Evolutionary conservation across 129 eudicot species (phyloP).

Genomic region (Gnaphalium uliginosum): DNA sequence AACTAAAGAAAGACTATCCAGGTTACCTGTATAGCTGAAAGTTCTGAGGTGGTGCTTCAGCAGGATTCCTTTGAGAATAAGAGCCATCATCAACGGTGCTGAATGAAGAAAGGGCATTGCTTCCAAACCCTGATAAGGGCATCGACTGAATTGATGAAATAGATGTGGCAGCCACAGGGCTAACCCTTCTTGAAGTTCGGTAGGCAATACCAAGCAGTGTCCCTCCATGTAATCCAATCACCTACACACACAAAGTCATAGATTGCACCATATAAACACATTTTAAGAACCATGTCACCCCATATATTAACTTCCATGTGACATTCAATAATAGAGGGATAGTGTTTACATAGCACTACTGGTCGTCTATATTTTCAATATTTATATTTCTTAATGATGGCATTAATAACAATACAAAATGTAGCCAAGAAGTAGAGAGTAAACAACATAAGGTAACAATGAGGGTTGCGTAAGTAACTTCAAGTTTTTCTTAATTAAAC

Average conservation of each 20-base stretch:
- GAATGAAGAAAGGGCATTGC: conserved; percentile 67
- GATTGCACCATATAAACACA: background rate
- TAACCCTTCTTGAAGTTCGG: conserved; percentile 80
- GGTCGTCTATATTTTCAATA: background rate
- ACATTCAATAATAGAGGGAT: background rate
- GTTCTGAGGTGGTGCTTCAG: conserved; percentile 83
- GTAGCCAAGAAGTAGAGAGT: background rate
- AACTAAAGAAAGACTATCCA: conserved; percentile 1
- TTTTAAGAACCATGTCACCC: background rate
- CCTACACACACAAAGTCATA: conserved; percentile 36
- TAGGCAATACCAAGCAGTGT: conserved; percentile 90
- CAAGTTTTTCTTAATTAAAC: background rate
- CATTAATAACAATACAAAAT: background rate
- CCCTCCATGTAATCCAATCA: conserved; percentile 92
- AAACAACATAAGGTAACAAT: background rate
- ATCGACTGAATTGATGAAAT: conserved; percentile 93
- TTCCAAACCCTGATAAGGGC: conserved; percentile 88
- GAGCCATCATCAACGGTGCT: conserved; percentile 69
- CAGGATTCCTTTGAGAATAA: conserved; percentile 54
- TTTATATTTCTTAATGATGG: background rate
- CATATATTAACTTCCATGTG: background rate
- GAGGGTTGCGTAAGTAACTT: background rate
- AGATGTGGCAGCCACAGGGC: conserved; percentile 86
- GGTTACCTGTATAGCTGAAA: conserved; percentile 78
- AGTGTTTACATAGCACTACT: background rate